These are phyloP conservation scores for Neonectria neomacrospora DNA, from an alignment of 2,329 filamentous ascomycete species.

Conservation along the genomic window DNA sequence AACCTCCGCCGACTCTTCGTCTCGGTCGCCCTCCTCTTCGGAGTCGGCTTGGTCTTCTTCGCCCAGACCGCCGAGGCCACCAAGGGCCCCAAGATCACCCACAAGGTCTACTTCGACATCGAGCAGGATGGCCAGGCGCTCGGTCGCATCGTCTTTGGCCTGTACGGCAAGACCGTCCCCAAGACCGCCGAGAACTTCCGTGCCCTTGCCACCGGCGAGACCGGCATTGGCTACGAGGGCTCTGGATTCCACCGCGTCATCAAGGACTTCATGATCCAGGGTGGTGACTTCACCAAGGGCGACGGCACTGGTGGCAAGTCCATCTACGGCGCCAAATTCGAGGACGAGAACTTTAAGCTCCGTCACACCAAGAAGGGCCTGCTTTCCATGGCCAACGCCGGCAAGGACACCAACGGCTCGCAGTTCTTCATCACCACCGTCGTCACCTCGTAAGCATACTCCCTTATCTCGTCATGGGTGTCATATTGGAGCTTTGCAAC, in stretches of 20 bases:
- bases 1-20: conserved; percentile 76
- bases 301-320: conserved; percentile 89
- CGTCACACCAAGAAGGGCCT: conserved; percentile 89
- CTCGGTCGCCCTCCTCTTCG: conserved; percentile 76
- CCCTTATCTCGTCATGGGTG: background rate
- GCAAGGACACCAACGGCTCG: conserved; percentile 86
- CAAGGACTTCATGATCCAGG: conserved; percentile 92
- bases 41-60: conserved; percentile 79
- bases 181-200: conserved; percentile 81
- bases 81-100: conserved; percentile 94
- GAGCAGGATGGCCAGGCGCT: conserved; percentile 78
- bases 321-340: conserved; percentile 86
- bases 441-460: conserved; percentile 72
- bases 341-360: conserved; percentile 95
- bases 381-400: conserved; percentile 87
- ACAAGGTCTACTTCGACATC: conserved; percentile 94
- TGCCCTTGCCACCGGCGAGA: conserved; percentile 84
- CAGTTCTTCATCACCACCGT: conserved; percentile 94
- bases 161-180: conserved; percentile 89
- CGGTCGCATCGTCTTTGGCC: conserved; percentile 81
- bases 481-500: conserved; percentile 1
- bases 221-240: conserved; percentile 85
- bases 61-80: conserved; percentile 77
- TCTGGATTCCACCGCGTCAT: conserved; percentile 91
- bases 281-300: conserved; percentile 86